Evolutionary conservation across 306 rosid species (phyloP).

Genomic region (Trichosanthes cucumerina): DNA sequence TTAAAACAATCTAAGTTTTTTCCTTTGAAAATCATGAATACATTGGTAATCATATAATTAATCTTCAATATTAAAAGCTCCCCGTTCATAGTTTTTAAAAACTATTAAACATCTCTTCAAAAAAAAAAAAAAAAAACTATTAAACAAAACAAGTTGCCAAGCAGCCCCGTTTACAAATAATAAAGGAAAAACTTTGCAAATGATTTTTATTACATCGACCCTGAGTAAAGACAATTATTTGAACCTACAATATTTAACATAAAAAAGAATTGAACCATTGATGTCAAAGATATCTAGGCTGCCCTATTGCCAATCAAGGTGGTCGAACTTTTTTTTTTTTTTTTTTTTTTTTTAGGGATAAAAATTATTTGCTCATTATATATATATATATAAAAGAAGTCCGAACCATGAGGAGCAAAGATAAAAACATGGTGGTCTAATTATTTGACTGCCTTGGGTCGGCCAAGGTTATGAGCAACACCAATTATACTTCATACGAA

Average conservation of each 20-base stretch:
- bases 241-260: background rate
- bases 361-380: background rate
- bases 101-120: background rate
- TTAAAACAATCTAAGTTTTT: background rate
- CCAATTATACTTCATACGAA: background rate
- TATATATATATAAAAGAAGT: no score
- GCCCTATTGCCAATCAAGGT: background rate
- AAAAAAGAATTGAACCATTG: background rate
- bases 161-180: background rate
- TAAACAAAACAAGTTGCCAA: background rate
- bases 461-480: background rate
- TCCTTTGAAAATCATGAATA: background rate
- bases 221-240: background rate
- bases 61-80: background rate
- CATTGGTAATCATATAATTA: background rate
- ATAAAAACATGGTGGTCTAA: background rate
- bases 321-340: background rate
- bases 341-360: background rate
- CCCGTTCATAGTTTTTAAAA: background rate
- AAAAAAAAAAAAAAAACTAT: no score
- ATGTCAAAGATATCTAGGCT: background rate
- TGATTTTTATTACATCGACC: background rate
- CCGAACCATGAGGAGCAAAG: background rate
- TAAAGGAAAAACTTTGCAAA: background rate
- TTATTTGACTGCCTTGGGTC: background rate